Evolutionary conservation across 768 basidiomycete genomes (phyloP).

Genomic region (Kwoniella sp.): DNA sequence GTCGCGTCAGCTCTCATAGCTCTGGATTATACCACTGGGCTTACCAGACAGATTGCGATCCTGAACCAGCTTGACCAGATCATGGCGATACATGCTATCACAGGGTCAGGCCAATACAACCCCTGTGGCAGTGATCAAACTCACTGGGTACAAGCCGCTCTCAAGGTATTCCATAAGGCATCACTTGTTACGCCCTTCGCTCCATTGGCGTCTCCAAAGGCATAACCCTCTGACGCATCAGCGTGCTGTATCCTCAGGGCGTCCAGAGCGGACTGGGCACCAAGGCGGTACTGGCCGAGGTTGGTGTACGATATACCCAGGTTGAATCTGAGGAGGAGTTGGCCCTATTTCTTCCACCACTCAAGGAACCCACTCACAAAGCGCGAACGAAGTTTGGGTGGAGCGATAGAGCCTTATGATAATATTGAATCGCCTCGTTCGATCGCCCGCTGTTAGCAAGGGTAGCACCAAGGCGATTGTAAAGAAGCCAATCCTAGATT

Average conservation of each 20-base stretch:
- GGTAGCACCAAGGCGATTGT: conserved; percentile 92
- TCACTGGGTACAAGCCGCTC: conserved; percentile 69
- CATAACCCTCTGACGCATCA: conserved; percentile 59
- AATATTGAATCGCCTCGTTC: conserved; percentile 72
- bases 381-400: conserved; percentile 97
- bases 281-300: conserved; percentile 76
- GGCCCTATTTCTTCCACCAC: not conserved
- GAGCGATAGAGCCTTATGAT: conserved; percentile 80
- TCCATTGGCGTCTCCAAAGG: conserved; percentile 4
- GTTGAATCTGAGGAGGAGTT: conserved; percentile 69
- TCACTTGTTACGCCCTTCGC: conserved; percentile 67
- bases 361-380: conserved; percentile 54
- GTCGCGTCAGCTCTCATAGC: conserved; percentile 5
- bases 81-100: conserved; percentile 61
- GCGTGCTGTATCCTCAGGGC: conserved; percentile 83
- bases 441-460: conserved; percentile 90
- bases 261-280: conserved; percentile 78
- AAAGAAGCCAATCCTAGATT: conserved; percentile 87
- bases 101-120: not conserved
- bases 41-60: conserved; percentile 64
- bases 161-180: conserved; percentile 82
- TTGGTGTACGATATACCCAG: conserved; percentile 89
- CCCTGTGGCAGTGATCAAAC: conserved; percentile 1
- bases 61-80: conserved; percentile 72
- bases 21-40: conserved; percentile 1